Base-by-base conservation (phyloP, 176 grass and related monocot species). In the Carex littledalei region DNA sequence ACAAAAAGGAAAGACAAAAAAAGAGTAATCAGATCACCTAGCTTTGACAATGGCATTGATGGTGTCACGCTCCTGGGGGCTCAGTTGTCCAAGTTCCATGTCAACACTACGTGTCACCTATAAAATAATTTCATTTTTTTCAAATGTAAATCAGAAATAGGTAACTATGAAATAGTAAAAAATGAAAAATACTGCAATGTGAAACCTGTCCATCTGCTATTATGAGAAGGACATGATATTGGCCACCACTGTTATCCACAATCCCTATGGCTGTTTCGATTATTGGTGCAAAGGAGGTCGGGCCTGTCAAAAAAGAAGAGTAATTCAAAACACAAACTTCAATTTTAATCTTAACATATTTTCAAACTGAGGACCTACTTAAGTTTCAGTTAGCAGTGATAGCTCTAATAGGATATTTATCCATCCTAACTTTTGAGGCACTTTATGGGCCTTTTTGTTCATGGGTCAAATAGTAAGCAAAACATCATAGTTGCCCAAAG, bases 171-270 rank as follows among this genome's bases (percentile, higher is more conserved):
- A 57, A 35, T 35, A 78, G 26, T 32, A n/a, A 4, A 41, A 75
- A 49, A 50, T 73, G 17, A 71, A 84, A 43, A 43, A 76, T 52
- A 82, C 8, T n/a, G 83, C 29, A 26, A 66, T 17, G 60, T 11
- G 17, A 94, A 88, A 97, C 92, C 90, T 97, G 94, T 88, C 94
- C 90, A 88, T 94, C 94, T 83, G 88, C 94, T 83, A 94, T 94
- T 74, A 94, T 92, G 72, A 97, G 88, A 59, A 94, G 88, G 15
- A 97, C 90, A 92, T 92, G 94, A 74, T 94, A 97, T n/a, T 94
- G 94, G 67, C 94, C 94, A 80, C 90, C 90, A 70, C 88, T 94
- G 26, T 84, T 88, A 76, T 97, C 90, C n/a, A 94, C 94, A 86
- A 94, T 97, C 11, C 88, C 85, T 56, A 88, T 91, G 53, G 88